These are phyloP conservation scores for Amoebophrya sp. DNA, from an alignment of 169 alveolate species.

Conservation along the genomic window DNA sequence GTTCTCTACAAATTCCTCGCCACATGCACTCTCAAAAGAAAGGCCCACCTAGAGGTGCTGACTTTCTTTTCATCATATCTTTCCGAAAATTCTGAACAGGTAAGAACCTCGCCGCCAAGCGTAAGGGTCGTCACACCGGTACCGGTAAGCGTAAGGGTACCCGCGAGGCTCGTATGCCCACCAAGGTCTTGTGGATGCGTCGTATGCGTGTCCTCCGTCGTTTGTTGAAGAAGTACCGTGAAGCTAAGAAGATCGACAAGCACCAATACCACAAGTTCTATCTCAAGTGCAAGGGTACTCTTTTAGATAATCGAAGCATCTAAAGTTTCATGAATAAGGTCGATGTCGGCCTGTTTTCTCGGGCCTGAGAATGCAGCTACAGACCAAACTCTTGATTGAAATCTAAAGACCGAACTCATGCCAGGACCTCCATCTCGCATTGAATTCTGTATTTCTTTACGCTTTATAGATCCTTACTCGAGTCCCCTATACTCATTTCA, in stretches of 20 bases:
- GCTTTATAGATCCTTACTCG: too few species aligned
- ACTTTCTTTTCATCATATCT: background rate
- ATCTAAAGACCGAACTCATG: too few species aligned
- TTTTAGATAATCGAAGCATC: too few species aligned
- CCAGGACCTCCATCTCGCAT: too few species aligned
- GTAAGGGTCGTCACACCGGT: slow-evolving; percentile 96
- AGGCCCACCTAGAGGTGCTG: background rate
- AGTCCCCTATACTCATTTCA: too few species aligned
- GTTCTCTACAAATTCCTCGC: too few species aligned
- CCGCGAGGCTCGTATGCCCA: slow-evolving; percentile 93
- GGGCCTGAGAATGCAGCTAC: too few species aligned
- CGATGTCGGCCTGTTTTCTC: too few species aligned
- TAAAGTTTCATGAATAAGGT: too few species aligned
- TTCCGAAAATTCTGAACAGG: background rate
- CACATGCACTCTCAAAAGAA: too few species aligned
- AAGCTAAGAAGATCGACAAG: slow-evolving; percentile 87
- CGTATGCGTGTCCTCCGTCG: slow-evolving; percentile 97
- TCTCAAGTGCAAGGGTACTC: slow-evolving; percentile 91
- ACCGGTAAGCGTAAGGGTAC: slow-evolving; percentile 96
- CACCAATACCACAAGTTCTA: slow-evolving; percentile 92
- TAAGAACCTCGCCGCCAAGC: slow-evolving; percentile 77
- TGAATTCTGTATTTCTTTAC: too few species aligned
- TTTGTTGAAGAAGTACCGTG: slow-evolving; percentile 90
- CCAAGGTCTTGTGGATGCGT: slow-evolving; percentile 93
- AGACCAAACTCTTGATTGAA: too few species aligned